Percentiles rank a stretch among this genome's conserved stretches.
Conservation (phyloP, 148 eudicot species). For the Spergularia bocconei region DNA sequence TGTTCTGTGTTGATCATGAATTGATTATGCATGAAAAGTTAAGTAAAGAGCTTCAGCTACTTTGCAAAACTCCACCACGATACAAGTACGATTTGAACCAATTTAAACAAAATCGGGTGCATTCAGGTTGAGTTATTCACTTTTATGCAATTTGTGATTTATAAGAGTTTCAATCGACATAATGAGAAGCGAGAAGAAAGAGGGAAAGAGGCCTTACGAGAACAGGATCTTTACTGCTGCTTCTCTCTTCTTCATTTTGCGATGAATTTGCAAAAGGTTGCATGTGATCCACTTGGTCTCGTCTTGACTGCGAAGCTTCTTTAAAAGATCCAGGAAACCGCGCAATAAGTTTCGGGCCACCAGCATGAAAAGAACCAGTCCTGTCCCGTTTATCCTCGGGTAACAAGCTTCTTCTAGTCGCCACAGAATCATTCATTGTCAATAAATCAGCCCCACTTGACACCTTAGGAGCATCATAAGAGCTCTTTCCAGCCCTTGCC, state of each 20-base stretch:
- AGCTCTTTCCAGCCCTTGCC: slow-evolving; percentile 63
- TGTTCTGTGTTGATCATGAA: background rate
- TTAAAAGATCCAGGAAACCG: slow-evolving; percentile 86
- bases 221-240: slow-evolving; percentile 57
- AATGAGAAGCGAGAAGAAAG: background rate
- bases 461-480: slow-evolving; percentile 61
- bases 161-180: background rate
- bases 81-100: background rate
- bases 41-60: background rate
- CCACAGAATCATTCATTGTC: slow-evolving; percentile 42
- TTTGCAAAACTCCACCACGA: background rate
- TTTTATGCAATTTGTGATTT: background rate
- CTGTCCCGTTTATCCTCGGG: slow-evolving; percentile 59
- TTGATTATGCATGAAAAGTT: background rate
- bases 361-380: slow-evolving; percentile 41
- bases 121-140: background rate
- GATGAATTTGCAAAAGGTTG: slow-evolving; percentile 34
- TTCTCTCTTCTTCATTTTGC: slow-evolving; percentile 58
- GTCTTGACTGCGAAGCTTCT: slow-evolving; percentile 58
- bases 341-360: slow-evolving; percentile 52
- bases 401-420: slow-evolving; percentile 56
- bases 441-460: slow-evolving; percentile 56
- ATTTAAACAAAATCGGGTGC: too few relatives aligned
- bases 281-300: slow-evolving; percentile 38
- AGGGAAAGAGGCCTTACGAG: slow-evolving; percentile 51